phyloP scores from a whole-genome alignment of 148 eudicot genomes.

The Rhododendron williamsianum region DNA sequence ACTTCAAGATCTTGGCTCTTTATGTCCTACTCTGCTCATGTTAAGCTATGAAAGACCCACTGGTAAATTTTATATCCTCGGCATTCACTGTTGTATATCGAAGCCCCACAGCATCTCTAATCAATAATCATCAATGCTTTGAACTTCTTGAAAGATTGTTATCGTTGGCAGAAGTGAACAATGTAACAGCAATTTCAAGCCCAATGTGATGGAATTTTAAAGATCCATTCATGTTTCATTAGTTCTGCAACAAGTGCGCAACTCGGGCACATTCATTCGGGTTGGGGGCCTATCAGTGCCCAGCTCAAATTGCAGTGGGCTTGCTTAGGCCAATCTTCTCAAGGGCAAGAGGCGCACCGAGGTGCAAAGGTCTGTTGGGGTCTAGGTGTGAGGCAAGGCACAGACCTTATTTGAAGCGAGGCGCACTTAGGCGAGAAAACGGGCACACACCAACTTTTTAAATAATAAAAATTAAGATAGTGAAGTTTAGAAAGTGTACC shows the following conservation, averaged over 20 bases:
- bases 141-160: background rate
- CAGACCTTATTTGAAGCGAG: no score
- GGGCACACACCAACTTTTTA: no score
- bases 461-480: no score
- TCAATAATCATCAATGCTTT: background rate
- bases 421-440: no score
- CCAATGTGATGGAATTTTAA: background rate
- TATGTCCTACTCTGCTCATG: background rate
- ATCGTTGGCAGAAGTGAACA: background rate
- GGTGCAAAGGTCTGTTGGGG: no score
- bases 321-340: background rate
- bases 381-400: no score
- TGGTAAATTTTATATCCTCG: background rate
- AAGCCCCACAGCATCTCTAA: background rate
- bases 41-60: background rate
- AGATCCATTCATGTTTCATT: background rate
- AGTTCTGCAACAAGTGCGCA: background rate
- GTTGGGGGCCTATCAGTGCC: background rate
- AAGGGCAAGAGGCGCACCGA: background rate
- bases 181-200: background rate
- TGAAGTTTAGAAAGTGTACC: no score
- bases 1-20: background rate
- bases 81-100: background rate
- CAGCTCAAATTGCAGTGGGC: background rate
- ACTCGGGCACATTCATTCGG: background rate